A percentile compares a stretch with the other conserved stretches of the same genome.
Evolutionary conservation across 371 early-diverging fungal species (phyloP).

Genomic region (Apophysomyces variabilis): DNA sequence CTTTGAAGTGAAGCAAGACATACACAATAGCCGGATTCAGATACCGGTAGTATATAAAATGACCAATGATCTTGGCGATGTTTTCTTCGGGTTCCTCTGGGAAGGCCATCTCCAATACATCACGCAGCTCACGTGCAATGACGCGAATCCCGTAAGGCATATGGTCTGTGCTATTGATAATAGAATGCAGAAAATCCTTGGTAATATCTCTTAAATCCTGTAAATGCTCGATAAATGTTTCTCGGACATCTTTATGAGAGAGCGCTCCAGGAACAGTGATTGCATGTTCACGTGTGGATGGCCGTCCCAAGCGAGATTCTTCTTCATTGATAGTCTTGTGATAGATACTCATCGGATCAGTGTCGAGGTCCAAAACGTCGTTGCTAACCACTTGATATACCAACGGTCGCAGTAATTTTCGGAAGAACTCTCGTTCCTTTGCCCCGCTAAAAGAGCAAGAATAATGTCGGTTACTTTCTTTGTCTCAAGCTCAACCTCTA

Average conservation of each 20-base stretch:
- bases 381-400: conserved; percentile 81
- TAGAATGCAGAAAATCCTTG: conserved; percentile 79
- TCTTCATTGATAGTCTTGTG: conserved; percentile 86
- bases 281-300: conserved; percentile 76
- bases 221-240: conserved; percentile 76
- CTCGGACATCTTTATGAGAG: conserved; percentile 84
- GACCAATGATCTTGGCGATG: conserved; percentile 87
- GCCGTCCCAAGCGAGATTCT: conserved; percentile 87
- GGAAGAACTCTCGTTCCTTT: conserved; percentile 92
- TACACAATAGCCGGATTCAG: conserved; percentile 97
- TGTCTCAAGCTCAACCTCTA: not conserved
- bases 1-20: conserved; percentile 29
- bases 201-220: conserved; percentile 80
- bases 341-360: conserved; percentile 92
- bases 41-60: conserved; percentile 96
- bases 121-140: conserved; percentile 89
- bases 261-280: conserved; percentile 83
- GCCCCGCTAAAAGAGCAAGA: conserved; percentile 68
- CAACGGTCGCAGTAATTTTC: conserved; percentile 83
- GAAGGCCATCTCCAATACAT: conserved; percentile 80
- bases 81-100: conserved; percentile 78
- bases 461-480: not conserved
- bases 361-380: conserved; percentile 84
- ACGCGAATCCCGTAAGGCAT: conserved; percentile 97
- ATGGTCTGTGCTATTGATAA: conserved; percentile 77